Conservation (phyloP, 1,284 basidiomycete species). For the Leccinum fallax region DNA sequence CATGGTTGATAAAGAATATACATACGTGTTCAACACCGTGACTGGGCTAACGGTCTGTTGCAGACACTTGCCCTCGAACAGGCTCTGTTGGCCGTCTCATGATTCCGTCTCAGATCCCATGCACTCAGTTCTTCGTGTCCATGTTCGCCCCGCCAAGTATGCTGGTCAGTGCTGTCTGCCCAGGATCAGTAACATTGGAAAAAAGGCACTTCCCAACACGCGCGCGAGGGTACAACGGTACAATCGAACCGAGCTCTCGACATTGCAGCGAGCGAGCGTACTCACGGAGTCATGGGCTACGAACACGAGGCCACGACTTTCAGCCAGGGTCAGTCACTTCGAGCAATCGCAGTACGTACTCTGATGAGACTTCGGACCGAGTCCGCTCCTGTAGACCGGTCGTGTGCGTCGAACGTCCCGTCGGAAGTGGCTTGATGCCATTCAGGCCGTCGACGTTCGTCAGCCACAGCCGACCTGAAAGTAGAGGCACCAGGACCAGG, state of each 20-base stretch:
- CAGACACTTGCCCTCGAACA: neutral
- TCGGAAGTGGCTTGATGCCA: neutral
- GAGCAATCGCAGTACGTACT: neutral
- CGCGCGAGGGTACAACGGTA: neutral
- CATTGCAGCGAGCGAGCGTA: neutral
- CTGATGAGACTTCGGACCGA: neutral
- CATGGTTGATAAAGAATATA: neutral
- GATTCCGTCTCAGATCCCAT: neutral
- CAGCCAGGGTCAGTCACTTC: neutral
- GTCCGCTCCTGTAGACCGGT: neutral
- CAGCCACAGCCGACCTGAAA: neutral
- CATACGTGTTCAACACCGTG: neutral
- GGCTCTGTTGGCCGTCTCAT: too few relatives aligned
- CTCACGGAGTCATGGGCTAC: neutral
- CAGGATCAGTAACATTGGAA: neutral
- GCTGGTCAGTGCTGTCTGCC: neutral
- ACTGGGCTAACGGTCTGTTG: neutral
- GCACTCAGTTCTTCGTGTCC: neutral
- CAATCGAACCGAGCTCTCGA: neutral
- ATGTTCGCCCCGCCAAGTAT: neutral
- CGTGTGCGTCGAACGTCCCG: neutral
- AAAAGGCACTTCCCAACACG: neutral
- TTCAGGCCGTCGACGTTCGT: neutral
- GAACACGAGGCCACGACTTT: neutral
- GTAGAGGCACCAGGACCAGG: neutral